These are phyloP conservation scores for Ascochyta lentis DNA, from an alignment of 2,329 filamentous ascomycete species.

Conservation along the genomic window DNA sequence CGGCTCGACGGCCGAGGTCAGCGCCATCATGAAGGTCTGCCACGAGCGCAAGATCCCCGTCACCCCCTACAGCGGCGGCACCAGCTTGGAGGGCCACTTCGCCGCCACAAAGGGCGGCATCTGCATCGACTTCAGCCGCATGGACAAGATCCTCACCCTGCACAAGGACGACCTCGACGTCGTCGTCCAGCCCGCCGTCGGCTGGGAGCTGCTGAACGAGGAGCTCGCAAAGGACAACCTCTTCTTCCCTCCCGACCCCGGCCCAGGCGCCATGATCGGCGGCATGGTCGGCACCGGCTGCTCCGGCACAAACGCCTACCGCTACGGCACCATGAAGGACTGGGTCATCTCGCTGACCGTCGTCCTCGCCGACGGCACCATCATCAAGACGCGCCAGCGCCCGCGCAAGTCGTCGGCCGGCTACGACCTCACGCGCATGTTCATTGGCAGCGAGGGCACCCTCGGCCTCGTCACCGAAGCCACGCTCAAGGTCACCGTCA, in stretches of 20 bases:
- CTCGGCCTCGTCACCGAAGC: slow-evolving; percentile 91
- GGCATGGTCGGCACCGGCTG: slow-evolving; percentile 84
- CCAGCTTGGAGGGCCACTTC: slow-evolving; percentile 88
- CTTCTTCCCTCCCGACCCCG: slow-evolving; percentile 92
- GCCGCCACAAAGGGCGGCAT: slow-evolving; percentile 82
- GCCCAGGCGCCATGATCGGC: slow-evolving; percentile 90
- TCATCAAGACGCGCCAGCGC: slow-evolving; percentile 87
- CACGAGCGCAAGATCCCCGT: slow-evolving; percentile 82
- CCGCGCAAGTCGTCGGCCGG: slow-evolving; percentile 90
- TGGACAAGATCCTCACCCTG: slow-evolving; percentile 80
- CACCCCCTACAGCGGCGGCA: slow-evolving; percentile 85
- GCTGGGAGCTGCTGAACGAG: slow-evolving; percentile 87
- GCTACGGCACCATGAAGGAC: slow-evolving; percentile 93
- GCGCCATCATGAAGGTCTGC: slow-evolving; percentile 87
- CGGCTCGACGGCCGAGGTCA: slow-evolving; percentile 78
- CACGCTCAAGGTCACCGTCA: slow-evolving; percentile 82
- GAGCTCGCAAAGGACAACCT: slow-evolving; percentile 73
- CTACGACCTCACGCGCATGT: slow-evolving; percentile 88
- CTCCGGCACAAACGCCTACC: slow-evolving; percentile 85
- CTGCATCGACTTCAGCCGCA: slow-evolving; percentile 83
- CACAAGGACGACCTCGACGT: slow-evolving; percentile 73
- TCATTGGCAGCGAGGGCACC: slow-evolving; percentile 91
- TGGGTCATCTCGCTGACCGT: slow-evolving; percentile 90
- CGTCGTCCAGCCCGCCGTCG: slow-evolving; percentile 70
- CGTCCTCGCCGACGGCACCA: slow-evolving; percentile 85